Percentiles rank a stretch among this genome's conserved stretches.
Conservation (phyloP, 352 stramenopile genomes). For the Phytophthora pistaciae region DNA sequence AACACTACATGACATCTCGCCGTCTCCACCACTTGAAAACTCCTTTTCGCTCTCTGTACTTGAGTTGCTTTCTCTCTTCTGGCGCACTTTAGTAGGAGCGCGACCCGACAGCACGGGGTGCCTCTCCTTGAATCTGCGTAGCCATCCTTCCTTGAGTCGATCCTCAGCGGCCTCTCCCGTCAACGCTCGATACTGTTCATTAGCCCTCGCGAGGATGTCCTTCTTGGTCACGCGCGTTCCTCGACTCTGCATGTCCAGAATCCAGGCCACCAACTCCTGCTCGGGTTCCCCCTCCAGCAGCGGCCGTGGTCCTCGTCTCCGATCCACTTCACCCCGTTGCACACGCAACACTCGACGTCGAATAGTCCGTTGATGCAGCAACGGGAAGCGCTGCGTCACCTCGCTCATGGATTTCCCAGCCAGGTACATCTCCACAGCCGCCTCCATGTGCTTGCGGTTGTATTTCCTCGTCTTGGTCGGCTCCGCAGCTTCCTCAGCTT, state of each 20-base stretch:
- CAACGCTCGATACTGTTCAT: conserved; percentile 23
- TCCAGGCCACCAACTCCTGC: conserved; percentile 28
- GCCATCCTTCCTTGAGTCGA: conserved; percentile 30
- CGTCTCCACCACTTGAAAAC: not conserved
- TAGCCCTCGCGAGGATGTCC: conserved; percentile 24
- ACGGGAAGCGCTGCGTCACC: conserved; percentile 22
- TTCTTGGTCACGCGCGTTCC: conserved; percentile 22
- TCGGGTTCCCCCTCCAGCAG: conserved; percentile 28
- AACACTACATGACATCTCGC: not conserved
- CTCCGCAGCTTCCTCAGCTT: not conserved
- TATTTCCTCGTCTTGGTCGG: conserved; percentile 28
- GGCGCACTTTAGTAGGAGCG: not conserved
- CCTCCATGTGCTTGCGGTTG: conserved; percentile 33
- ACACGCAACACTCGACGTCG: conserved; percentile 32
- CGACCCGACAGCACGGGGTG: conserved; percentile 27
- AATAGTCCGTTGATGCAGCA: conserved; percentile 31
- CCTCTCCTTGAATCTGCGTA: conserved; percentile 35
- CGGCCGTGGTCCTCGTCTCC: conserved; percentile 23
- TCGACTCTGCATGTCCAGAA: conserved; percentile 24
- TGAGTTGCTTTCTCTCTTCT: conserved; percentile 3
- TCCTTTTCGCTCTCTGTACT: conserved; percentile 1
- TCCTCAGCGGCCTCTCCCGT: conserved; percentile 2
- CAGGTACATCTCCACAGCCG: conserved; percentile 33
- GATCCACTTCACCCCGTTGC: conserved; percentile 29
- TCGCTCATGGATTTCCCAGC: conserved; percentile 27